Conservation (phyloP, 2,329 filamentous ascomycete genomes). For the Byssoonygena ceratinophila region DNA sequence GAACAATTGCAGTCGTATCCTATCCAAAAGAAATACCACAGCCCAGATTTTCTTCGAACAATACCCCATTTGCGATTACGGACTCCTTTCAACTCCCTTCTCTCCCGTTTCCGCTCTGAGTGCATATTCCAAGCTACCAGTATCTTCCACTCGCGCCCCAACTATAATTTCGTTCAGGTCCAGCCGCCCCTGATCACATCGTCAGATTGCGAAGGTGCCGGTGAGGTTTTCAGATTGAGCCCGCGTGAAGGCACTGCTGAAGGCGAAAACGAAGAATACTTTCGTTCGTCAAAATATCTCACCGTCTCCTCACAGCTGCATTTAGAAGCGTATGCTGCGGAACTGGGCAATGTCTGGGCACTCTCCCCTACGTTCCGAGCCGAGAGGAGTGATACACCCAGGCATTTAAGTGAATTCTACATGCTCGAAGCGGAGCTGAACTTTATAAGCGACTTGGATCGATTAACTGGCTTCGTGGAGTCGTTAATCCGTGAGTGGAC, state of each 20-base stretch:
- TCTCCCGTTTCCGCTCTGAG: slow-evolving; percentile 75
- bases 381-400: slow-evolving; percentile 82
- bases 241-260: slow-evolving; percentile 31
- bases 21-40: slow-evolving; percentile 93
- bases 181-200: slow-evolving; percentile 93
- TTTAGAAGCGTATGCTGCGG: slow-evolving; percentile 80
- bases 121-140: slow-evolving; percentile 60
- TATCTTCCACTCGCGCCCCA: slow-evolving; percentile 57
- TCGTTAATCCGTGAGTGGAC: slow-evolving; percentile 57
- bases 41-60: slow-evolving; percentile 74
- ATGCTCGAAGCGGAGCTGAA: slow-evolving; percentile 91
- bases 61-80: slow-evolving; percentile 79
- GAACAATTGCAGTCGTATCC: slow-evolving; percentile 60
- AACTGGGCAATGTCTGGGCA: slow-evolving; percentile 85
- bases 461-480: slow-evolving; percentile 72
- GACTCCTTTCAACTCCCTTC: slow-evolving; percentile 65
- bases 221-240: slow-evolving; percentile 73
- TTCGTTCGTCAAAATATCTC: slow-evolving; percentile 78
- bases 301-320: slow-evolving; percentile 94
- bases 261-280: slow-evolving; percentile 52
- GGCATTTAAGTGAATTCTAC: slow-evolving; percentile 95
- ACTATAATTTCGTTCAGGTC: slow-evolving; percentile 54
- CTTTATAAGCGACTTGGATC: slow-evolving; percentile 59
- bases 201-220: slow-evolving; percentile 92
- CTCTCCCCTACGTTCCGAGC: slow-evolving; percentile 89